Percentiles rank a stretch among this genome's conserved stretches.
Evolutionary conservation across 306 rosid genomes (phyloP).

Genomic region (Cyamopsis tetragonoloba): DNA sequence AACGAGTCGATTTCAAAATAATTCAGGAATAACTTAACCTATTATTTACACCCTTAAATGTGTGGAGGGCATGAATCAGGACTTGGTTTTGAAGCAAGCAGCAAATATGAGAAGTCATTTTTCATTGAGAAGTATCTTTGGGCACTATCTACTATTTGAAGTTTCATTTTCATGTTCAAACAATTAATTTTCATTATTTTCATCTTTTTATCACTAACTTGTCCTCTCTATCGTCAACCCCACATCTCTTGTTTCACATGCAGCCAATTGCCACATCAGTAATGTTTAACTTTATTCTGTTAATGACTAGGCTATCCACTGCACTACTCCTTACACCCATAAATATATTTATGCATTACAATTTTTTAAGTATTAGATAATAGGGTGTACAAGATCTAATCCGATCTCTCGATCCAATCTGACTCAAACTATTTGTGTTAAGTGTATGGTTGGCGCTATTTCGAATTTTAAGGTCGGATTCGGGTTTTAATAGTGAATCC

Average conservation of each 20-base stretch:
- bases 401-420: no score
- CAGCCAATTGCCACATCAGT: neutral
- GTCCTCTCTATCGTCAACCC: neutral
- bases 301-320: neutral
- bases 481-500: no score
- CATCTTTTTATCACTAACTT: neutral
- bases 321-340: no score
- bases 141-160: neutral
- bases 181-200: conserved; percentile 5
- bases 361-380: no score
- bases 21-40: no score
- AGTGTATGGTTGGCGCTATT: no score
- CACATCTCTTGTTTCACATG: conserved; percentile 2
- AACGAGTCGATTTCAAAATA: no score
- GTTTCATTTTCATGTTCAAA: conserved; percentile 27
- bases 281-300: neutral
- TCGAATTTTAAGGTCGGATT: no score
- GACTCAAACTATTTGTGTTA: no score
- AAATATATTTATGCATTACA: no score
- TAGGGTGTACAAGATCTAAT: no score
- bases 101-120: neutral
- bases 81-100: conserved; percentile 6
- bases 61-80: neutral
- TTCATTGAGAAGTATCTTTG: neutral
- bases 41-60: no score